These are phyloP conservation scores for Colletotrichum tanaceti DNA, from an alignment of 2,329 filamentous ascomycete species.

Conservation along the genomic window DNA sequence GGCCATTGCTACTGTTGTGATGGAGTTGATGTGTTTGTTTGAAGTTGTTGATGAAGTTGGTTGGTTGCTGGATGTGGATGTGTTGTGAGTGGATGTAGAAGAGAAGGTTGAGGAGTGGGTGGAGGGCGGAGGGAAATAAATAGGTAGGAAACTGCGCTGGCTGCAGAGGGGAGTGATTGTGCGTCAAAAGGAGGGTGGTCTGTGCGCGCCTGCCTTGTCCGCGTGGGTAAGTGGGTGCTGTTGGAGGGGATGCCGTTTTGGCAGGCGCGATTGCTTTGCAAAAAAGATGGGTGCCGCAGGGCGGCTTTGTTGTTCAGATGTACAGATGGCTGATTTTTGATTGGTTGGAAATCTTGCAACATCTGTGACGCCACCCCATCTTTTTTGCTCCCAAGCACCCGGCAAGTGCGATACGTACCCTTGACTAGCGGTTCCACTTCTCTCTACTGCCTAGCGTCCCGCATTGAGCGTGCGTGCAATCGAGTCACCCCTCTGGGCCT, in stretches of 20 bases:
- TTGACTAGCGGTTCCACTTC: neutral
- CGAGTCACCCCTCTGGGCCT: neutral
- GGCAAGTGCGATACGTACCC: constrained; percentile 25
- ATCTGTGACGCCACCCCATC: constrained; percentile 38
- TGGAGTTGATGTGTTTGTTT: constrained; percentile 49
- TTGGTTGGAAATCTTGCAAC: constrained; percentile 38
- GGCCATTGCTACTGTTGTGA: constrained; percentile 63
- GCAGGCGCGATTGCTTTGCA: constrained; percentile 27
- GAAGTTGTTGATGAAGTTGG: constrained; percentile 45
- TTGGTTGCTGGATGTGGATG: constrained; percentile 49
- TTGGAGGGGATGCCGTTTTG: constrained; percentile 34
- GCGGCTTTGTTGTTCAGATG: constrained; percentile 30
- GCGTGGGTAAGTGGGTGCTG: constrained; percentile 5
- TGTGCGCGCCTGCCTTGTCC: constrained; percentile 31
- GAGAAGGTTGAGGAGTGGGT: constrained; percentile 40
- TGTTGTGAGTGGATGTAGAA: constrained; percentile 56
- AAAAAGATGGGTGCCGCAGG: constrained; percentile 25
- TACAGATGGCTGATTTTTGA: constrained; percentile 38
- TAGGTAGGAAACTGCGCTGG: constrained; percentile 47
- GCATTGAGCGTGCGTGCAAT: neutral
- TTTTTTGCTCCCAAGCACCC: constrained; percentile 26
- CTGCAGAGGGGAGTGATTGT: constrained; percentile 46
- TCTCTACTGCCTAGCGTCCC: neutral
- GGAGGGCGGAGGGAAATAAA: constrained; percentile 48
- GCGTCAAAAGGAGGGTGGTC: constrained; percentile 36